Base-by-base conservation (phyloP, 2,329 filamentous ascomycete species). In the Fusarium tupiense region DNA sequence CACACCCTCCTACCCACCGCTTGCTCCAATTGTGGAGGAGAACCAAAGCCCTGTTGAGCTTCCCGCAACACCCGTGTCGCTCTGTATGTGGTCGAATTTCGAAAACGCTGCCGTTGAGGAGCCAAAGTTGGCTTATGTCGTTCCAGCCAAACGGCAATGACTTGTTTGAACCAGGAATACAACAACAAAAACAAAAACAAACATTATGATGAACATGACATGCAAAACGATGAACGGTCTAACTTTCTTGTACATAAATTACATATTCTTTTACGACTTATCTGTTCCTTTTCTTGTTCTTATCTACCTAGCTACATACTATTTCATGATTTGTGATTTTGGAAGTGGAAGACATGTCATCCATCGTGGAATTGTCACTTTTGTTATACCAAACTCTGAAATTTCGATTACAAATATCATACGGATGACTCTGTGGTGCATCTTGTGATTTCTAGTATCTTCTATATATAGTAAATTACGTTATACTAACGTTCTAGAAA, bases 81-180 rank as follows among this genome's bases (percentile, higher is more conserved):
- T 77, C 38, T 79, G 74, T n/a, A 78, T 77, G 73, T 79, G 77
- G 77, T 72, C 67, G 49, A 66, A 74, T 20, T 60, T 79, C 13
- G 77, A 79, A 61, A 63, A 77, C 29, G 77, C 77, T 53, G 72
- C 69, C 14, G 76, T 79, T 47, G 74, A 76, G 41, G 77, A 79
- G 41, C 77, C 77, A 49, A 77, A 64, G 65, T 38, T 79, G 59
- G 77, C 77, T 38, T 79, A 79, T 56, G 75, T 79, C 44, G 49
- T 79, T 31, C 76, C 75, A 29, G 64, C 71, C 35, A 71, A 72
- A 57, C 47, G 38, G 37, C 67, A 54, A n/a, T 41, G 43, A 67
- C 40, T 49, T 17, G 20, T 14, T 31, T 53, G 24, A 33, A 43
- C 33, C 16, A 19, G 12, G 37, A 44, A 53, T 29, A 12, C 52